These are phyloP conservation scores for Syzygium aqueum DNA, from an alignment of 345 rosid genomes.

Conservation along the genomic window DNA sequence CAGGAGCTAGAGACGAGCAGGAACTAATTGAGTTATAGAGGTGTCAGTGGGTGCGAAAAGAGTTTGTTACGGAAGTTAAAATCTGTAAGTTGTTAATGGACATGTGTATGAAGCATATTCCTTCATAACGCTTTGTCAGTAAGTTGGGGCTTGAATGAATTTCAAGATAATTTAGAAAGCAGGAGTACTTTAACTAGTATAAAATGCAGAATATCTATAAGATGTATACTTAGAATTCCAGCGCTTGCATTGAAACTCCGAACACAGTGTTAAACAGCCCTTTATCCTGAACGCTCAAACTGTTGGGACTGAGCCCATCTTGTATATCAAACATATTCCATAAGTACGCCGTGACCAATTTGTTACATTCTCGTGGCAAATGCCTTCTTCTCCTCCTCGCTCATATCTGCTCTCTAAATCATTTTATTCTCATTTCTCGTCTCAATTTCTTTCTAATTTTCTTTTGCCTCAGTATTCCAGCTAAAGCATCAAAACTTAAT, in stretches of 20 bases:
- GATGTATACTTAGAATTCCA: neutral
- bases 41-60: neutral
- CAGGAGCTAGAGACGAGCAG: neutral
- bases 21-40: neutral
- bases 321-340: no score
- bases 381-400: neutral
- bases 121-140: neutral
- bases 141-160: neutral
- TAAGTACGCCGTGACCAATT: no score
- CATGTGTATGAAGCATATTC: neutral
- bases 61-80: neutral
- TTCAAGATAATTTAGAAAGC: neutral
- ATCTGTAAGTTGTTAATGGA: neutral
- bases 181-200: neutral
- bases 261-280: neutral
- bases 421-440: neutral
- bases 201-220: neutral
- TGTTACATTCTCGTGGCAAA: neutral
- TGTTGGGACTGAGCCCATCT: no score
- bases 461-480: neutral
- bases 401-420: neutral
- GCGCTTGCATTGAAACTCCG: neutral
- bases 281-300: no score
- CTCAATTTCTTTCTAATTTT: neutral
- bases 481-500: neutral